These are phyloP conservation scores for Pachysandra terminalis DNA, from an alignment of 164 flowering plant species.

Conservation along the genomic window DNA sequence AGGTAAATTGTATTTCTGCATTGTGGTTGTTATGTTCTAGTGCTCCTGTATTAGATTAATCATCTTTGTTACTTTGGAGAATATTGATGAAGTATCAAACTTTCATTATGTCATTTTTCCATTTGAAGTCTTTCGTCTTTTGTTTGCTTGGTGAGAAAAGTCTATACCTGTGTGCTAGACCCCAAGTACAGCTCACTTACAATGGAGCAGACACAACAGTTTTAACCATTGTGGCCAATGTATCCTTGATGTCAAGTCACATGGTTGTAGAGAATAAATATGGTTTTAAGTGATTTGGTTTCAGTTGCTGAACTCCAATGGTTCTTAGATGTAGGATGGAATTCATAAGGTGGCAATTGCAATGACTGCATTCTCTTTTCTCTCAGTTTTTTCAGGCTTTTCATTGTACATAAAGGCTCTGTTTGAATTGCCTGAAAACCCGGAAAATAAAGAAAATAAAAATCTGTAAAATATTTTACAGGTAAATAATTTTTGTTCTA, in stretches of 20 bases:
- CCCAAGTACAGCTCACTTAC: neutral
- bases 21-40: constrained; percentile 9
- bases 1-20: constrained; percentile 32
- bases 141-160: neutral
- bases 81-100: no score
- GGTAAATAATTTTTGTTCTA: no score
- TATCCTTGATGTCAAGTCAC: neutral
- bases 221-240: neutral
- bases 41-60: neutral
- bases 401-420: no score
- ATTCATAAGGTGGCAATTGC: neutral
- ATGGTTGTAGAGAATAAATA: neutral
- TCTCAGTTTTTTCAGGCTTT: no score
- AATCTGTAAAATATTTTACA: no score
- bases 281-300: no score
- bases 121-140: no score
- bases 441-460: no score
- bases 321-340: neutral
- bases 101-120: no score
- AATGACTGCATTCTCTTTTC: neutral
- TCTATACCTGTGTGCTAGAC: neutral
- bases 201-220: neutral
- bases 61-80: neutral
- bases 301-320: no score
- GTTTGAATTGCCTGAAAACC: no score